phyloP scores from a whole-genome alignment of 2,329 filamentous ascomycete genomes.

The Xylariales sp. region DNA sequence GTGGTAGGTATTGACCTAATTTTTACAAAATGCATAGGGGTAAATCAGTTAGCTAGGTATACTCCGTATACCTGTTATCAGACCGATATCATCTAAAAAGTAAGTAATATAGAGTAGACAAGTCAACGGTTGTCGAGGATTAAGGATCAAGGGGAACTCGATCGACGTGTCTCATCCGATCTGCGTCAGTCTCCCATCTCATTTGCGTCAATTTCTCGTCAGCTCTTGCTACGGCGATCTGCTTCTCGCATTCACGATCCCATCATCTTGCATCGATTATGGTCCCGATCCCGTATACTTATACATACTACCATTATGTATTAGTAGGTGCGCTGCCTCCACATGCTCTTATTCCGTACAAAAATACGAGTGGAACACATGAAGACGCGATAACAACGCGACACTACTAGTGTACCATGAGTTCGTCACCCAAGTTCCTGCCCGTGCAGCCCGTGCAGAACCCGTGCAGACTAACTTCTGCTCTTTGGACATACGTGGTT shows the following conservation, averaged over 20 bases:
- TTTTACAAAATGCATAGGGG: too few relatives aligned
- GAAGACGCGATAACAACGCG: constrained; percentile 26
- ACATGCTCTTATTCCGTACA: not conserved
- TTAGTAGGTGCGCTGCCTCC: not conserved
- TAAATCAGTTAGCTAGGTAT: too few relatives aligned
- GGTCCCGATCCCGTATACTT: constrained; percentile 26
- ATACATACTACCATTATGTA: too few relatives aligned
- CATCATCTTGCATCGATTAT: constrained; percentile 45
- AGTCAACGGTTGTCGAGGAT: too few relatives aligned
- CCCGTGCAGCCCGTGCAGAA: not conserved
- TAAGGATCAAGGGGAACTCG: not conserved
- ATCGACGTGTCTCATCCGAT: constrained; percentile 30
- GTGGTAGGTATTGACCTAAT: too few relatives aligned
- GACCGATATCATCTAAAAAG: too few relatives aligned
- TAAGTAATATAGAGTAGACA: too few relatives aligned
- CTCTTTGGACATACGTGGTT: constrained; percentile 29
- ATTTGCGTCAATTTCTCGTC: constrained; percentile 16
- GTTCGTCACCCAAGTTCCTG: not conserved
- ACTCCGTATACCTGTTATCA: too few relatives aligned
- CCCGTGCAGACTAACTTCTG: not conserved
- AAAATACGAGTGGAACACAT: constrained; percentile 13
- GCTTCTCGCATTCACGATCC: constrained; percentile 42
- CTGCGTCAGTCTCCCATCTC: constrained; percentile 16
- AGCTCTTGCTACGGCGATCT: constrained; percentile 26
- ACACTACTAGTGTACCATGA: constrained; percentile 9